phyloP scores from a whole-genome alignment of 1,284 basidiomycete species.

The Ustilago trichophora region DNA sequence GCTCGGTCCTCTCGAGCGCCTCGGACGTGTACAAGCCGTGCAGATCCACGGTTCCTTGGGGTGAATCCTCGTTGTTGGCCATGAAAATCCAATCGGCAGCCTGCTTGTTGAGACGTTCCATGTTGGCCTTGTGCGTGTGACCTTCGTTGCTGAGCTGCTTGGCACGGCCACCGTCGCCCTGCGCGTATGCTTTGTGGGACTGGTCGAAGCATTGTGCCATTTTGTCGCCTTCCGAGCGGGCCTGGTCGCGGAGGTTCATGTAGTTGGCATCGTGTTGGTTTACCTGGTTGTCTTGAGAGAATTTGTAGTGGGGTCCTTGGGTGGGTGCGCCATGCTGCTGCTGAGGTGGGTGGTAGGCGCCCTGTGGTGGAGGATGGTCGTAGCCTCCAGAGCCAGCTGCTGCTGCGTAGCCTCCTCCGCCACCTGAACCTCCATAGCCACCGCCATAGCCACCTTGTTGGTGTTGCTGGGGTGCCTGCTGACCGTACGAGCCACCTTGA shows the following conservation, averaged over 20 bases:
- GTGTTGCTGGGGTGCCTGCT: conserved; percentile 12
- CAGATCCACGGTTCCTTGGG: conserved; percentile 70
- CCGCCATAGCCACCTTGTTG: conserved; percentile 11
- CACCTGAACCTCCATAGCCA: conserved; percentile 24
- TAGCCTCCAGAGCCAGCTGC: conserved; percentile 22
- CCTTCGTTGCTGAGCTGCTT: conserved; percentile 86
- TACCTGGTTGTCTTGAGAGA: conserved; percentile 58
- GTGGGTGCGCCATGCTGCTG: conserved; percentile 27
- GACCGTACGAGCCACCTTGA: conserved; percentile 19
- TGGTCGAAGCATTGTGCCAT: conserved; percentile 63
- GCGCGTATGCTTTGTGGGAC: conserved; percentile 72
- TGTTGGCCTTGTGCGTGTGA: conserved; percentile 80
- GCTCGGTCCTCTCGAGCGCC: conserved; percentile 67
- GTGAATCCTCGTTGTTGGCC: conserved; percentile 58
- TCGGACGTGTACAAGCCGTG: conserved; percentile 94
- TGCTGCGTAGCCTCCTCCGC: conserved; percentile 22
- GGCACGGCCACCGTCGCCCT: conserved; percentile 79
- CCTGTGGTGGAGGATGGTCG: conserved; percentile 50
- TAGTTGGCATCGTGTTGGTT: conserved; percentile 64
- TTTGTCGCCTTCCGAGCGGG: conserved; percentile 59
- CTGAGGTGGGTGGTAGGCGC: conserved; percentile 44
- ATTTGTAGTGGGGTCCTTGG: conserved; percentile 50
- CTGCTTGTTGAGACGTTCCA: conserved; percentile 82
- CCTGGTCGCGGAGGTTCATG: conserved; percentile 57
- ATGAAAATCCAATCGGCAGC: conserved; percentile 89